Percentiles rank a stretch among this genome's conserved stretches.
Conservation (phyloP, 2,329 filamentous ascomycete species). For the Aspergillus sp. region DNA sequence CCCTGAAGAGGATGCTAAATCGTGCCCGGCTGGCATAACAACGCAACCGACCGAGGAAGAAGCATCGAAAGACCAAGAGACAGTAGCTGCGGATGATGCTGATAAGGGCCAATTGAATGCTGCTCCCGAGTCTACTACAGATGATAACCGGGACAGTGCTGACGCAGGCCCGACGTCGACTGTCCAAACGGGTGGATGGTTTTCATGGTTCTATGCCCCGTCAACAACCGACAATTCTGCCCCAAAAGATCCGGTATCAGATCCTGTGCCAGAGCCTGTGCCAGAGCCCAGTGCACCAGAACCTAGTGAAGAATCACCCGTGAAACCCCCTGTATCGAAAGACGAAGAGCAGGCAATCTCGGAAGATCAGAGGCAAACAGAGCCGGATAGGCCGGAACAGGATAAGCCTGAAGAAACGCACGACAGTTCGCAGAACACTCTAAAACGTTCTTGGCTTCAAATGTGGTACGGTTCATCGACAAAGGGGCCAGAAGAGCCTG, state of each 20-base stretch:
- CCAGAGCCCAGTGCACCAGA: background rate
- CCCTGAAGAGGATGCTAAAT: constrained; percentile 24
- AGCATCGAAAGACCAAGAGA: constrained; percentile 14
- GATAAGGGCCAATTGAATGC: constrained; percentile 21
- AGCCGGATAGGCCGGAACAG: constrained; percentile 16
- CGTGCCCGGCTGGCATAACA: constrained; percentile 17
- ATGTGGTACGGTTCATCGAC: constrained; percentile 43
- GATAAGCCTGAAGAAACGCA: constrained; percentile 15
- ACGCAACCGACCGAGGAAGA: constrained; percentile 23
- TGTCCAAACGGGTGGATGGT: constrained; percentile 34
- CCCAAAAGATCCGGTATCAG: constrained; percentile 14
- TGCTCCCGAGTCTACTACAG: constrained; percentile 15
- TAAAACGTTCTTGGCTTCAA: constrained; percentile 48
- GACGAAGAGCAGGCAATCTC: constrained; percentile 12
- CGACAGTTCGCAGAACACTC: constrained; percentile 20
- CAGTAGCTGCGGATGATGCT: constrained; percentile 19
- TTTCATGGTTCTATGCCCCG: constrained; percentile 41
- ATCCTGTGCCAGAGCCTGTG: no score
- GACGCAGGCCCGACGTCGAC: constrained; percentile 14
- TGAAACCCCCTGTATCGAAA: constrained; percentile 16
- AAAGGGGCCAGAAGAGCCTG: constrained; percentile 28
- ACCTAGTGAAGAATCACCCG: constrained; percentile 12
- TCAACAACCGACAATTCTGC: constrained; percentile 14
- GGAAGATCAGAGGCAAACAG: constrained; percentile 10
- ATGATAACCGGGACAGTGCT: constrained; percentile 12